phyloP scores from a whole-genome alignment of 2,329 filamentous ascomycete species.

The Sarocladium strictum region DNA sequence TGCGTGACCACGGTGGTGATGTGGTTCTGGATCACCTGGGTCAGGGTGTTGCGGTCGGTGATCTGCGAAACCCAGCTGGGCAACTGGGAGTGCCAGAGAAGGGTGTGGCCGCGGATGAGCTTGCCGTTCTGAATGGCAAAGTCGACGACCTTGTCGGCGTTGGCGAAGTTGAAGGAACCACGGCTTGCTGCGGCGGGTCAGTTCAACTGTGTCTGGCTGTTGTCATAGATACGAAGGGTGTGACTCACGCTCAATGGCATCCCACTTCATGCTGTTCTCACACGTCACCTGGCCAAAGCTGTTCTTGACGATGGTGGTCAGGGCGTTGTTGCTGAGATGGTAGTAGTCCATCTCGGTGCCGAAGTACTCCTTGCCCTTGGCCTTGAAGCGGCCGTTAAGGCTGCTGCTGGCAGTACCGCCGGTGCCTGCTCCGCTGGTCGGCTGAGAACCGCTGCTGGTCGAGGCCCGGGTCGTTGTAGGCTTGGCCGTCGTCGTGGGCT shows the following conservation, averaged over 20 bases:
- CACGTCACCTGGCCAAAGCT: constrained; percentile 61
- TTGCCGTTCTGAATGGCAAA: constrained; percentile 51
- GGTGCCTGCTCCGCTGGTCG: constrained; percentile 1
- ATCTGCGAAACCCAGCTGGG: constrained; percentile 53
- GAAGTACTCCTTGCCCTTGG: constrained; percentile 56
- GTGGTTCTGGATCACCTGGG: constrained; percentile 43
- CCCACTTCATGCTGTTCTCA: constrained; percentile 70
- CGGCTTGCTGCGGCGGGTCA: constrained; percentile 16
- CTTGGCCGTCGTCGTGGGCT: too few species aligned
- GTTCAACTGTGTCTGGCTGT: not conserved
- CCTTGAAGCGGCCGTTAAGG: constrained; percentile 33
- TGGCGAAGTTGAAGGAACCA: constrained; percentile 47
- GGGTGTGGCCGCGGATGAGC: constrained; percentile 57
- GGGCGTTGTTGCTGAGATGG: constrained; percentile 40
- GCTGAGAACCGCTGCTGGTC: too few species aligned
- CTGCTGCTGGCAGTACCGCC: not conserved
- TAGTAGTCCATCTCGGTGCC: constrained; percentile 51
- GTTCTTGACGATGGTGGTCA: constrained; percentile 46
- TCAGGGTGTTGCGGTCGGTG: constrained; percentile 45
- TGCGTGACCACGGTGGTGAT: constrained; percentile 38
- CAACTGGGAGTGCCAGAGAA: constrained; percentile 58
- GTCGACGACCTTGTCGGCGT: constrained; percentile 52
- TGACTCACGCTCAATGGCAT: constrained; percentile 40
- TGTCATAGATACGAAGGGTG: not conserved
- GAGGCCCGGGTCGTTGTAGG: too few species aligned